A percentile compares a stretch with the other conserved stretches of the same genome.
Conservation (phyloP, 1,139 yeast genomes). For the Yarrowia galli region DNA sequence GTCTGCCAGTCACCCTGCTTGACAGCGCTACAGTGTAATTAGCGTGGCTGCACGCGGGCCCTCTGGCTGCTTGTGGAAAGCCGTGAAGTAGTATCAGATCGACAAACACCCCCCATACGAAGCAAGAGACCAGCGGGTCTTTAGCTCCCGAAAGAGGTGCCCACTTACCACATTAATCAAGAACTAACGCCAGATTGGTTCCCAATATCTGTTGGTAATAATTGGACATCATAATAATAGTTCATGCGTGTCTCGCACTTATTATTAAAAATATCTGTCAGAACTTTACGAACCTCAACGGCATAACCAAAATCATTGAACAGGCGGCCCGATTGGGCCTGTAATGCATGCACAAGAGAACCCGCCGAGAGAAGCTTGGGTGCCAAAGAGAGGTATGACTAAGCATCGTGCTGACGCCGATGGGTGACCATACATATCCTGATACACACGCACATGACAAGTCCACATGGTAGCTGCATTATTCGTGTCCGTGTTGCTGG, state of each 20-base stretch:
- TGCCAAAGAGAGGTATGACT: conserved; percentile 3
- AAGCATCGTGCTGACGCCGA: background rate
- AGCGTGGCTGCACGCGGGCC: conserved; percentile 17
- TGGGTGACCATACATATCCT: conserved; percentile 10
- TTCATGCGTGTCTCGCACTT: conserved; percentile 3
- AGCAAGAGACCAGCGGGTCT: background rate
- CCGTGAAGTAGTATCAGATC: background rate
- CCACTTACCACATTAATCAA: background rate
- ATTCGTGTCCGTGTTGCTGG: background rate
- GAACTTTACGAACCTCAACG: conserved; percentile 10
- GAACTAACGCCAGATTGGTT: background rate
- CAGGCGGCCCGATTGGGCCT: conserved; percentile 30
- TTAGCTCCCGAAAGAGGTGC: background rate
- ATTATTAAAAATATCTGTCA: conserved; percentile 23
- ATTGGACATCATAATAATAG: conserved; percentile 4
- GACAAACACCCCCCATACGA: background rate
- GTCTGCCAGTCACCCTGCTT: conserved; percentile 15
- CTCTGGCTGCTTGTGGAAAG: conserved; percentile 11
- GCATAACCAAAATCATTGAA: background rate
- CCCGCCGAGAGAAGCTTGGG: background rate
- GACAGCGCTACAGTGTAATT: conserved; percentile 21
- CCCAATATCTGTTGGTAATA: background rate
- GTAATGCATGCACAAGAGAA: conserved; percentile 6
- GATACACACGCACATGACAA: conserved; percentile 15
- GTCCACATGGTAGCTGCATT: background rate